These are phyloP conservation scores for Globisporangium barbulae DNA, from an alignment of 352 stramenopile genomes.

Conservation along the genomic window DNA sequence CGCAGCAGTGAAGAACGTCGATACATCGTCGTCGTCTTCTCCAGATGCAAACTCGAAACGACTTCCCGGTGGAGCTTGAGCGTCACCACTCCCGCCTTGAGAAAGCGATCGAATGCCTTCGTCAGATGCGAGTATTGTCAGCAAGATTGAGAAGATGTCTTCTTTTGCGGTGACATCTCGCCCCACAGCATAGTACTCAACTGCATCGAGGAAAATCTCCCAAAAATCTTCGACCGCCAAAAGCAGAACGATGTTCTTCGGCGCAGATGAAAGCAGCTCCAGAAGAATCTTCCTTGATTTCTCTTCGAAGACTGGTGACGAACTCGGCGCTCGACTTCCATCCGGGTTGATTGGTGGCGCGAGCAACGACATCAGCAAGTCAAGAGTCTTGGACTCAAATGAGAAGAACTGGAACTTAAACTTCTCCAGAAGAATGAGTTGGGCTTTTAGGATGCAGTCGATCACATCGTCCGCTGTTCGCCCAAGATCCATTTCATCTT, in stretches of 20 bases:
- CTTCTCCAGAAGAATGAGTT: slow-evolving; percentile 62
- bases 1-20: slow-evolving; percentile 50
- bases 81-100: neutral
- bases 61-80: slow-evolving; percentile 19
- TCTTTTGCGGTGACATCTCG: slow-evolving; percentile 44
- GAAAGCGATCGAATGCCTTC: slow-evolving; percentile 45
- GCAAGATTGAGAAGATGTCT: slow-evolving; percentile 48
- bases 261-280: slow-evolving; percentile 34
- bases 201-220: slow-evolving; percentile 41
- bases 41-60: slow-evolving; percentile 34
- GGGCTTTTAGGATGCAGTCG: slow-evolving; percentile 62
- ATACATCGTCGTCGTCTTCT: slow-evolving; percentile 42
- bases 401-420: slow-evolving; percentile 81
- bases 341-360: slow-evolving; percentile 13
- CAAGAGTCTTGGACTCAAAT: slow-evolving; percentile 65
- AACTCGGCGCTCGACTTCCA: slow-evolving; percentile 16
- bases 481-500: slow-evolving; percentile 44
- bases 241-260: slow-evolving; percentile 46
- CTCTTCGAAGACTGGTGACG: slow-evolving; percentile 23
- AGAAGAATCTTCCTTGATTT: slow-evolving; percentile 27
- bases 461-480: slow-evolving; percentile 68
- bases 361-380: slow-evolving; percentile 42
- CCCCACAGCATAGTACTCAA: slow-evolving; percentile 39
- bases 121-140: slow-evolving; percentile 46
- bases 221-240: slow-evolving; percentile 45